Evolutionary conservation across 768 basidiomycete genomes (phyloP), one percentile per base, ranked within the genome.

Genomic region (Pisolithus marmoratus): DNA sequence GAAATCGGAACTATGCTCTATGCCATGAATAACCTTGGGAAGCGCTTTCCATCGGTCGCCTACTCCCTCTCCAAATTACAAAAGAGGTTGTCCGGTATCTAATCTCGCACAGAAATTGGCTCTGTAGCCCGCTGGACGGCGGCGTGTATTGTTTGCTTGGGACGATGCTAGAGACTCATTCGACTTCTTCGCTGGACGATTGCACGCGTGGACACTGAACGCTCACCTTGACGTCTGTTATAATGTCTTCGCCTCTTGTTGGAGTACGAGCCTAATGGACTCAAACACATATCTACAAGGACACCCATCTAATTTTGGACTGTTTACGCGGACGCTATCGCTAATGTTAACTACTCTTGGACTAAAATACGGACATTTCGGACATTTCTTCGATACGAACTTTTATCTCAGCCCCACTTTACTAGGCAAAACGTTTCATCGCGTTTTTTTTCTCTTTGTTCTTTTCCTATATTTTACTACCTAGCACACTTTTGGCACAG

Each of bases 1-100:
- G 84, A 87, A 53, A 77, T 87, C 38, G 74, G 72, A 31, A 73
- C 79, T 17, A 64, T 89, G 47, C 70, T 85, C 26, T 84, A 78
- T 57, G 83, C 82, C 54, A 79, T 88, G 78, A 82, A 73, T 52
- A 78, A 71, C 51, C 77, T 88, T 42, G 75, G 77, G 53, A 65
- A 78, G 11, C 74, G 74, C 44, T 86, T 83, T 63, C 86, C 86
- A 29, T 69, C 88, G 54, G 70, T 84, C 52, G 59, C 64, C 6
- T 68, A 68, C 42, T 56, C 66, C 8, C 64, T 57, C 37, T 52
- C 62, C 38, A 68, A 67, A 42, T 60, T 60, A 26, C 68, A 70
- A 53, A 68, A 68, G 54, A 50, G 68, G 54, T 50, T 69, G 22
- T 53, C 65, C 7, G 65, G 63, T 44, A 60, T 66, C 52, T 69